These are phyloP conservation scores for Ophiostoma triangulosporum DNA, from an alignment of 2,329 filamentous ascomycete species.

Conservation along the genomic window DNA sequence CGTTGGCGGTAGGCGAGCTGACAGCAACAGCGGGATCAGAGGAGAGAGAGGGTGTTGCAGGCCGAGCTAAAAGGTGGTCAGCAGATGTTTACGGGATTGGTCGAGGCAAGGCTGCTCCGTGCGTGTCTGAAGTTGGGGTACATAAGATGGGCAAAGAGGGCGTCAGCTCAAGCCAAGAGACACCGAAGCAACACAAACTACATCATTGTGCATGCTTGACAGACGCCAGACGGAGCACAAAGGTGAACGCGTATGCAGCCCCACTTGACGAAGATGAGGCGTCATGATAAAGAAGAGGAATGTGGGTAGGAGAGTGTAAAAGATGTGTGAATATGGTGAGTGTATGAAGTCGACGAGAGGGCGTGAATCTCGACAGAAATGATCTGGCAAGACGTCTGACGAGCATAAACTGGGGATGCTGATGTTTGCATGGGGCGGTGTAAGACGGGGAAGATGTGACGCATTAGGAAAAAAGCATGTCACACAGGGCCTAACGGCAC, in stretches of 20 bases:
- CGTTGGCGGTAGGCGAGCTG: neutral
- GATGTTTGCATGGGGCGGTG: neutral
- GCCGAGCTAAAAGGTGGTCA: constrained; percentile 1
- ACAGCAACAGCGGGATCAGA: neutral
- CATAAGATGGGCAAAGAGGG: neutral
- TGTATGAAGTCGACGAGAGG: neutral
- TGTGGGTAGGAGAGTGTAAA: neutral
- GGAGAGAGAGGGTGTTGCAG: neutral
- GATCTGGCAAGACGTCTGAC: neutral
- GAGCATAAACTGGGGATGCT: neutral
- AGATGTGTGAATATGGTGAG: neutral
- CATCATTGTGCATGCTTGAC: neutral
- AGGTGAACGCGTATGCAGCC: constrained; percentile 1
- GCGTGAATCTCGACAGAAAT: neutral
- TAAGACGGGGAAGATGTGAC: neutral
- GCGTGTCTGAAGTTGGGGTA: neutral
- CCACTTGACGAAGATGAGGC: neutral
- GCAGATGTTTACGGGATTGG: neutral
- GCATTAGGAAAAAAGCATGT: neutral
- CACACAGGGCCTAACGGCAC: neutral
- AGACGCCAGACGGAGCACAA: neutral
- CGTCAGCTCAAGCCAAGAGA: neutral
- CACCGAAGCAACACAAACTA: neutral
- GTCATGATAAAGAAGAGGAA: neutral
- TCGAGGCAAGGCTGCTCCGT: neutral